These are phyloP conservation scores for Nasturtium officinale DNA, from an alignment of 345 rosid genomes.

Conservation along the genomic window DNA sequence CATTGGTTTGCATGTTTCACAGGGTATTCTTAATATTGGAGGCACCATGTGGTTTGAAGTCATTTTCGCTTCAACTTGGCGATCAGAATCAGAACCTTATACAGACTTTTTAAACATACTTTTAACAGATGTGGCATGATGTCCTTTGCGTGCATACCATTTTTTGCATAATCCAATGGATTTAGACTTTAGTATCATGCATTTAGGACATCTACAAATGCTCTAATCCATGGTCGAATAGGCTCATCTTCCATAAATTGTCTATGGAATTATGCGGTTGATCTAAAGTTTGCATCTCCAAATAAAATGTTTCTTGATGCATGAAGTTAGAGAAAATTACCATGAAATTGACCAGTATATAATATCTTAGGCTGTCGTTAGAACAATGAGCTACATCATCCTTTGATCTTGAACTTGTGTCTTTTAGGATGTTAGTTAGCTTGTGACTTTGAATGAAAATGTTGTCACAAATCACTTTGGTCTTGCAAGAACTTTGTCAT, in stretches of 20 bases:
- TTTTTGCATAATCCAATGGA: slow-evolving; percentile 7
- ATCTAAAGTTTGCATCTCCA: neutral
- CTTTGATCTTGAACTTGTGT: neutral
- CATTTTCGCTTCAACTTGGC: slow-evolving; percentile 43
- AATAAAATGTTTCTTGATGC: slow-evolving; percentile 13
- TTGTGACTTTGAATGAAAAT: neutral
- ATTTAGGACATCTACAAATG: neutral
- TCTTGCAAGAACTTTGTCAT: neutral
- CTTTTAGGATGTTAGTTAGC: slow-evolving; percentile 16
- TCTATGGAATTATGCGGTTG: neutral
- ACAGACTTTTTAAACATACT: neutral
- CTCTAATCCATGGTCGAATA: neutral
- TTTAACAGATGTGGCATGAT: slow-evolving; percentile 12
- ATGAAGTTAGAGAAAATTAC: neutral
- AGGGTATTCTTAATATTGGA: slow-evolving; percentile 60
- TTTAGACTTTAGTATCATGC: slow-evolving; percentile 19
- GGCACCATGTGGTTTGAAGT: slow-evolving; percentile 47
- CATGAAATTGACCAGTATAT: neutral
- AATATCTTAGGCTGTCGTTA: neutral
- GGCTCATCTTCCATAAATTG: slow-evolving; percentile 7
- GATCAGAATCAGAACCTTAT: slow-evolving; percentile 35
- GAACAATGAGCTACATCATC: slow-evolving; percentile 16
- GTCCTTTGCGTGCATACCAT: neutral
- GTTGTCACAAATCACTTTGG: neutral
- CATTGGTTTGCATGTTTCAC: slow-evolving; percentile 93